Conservation (phyloP, 352 stramenopile genomes). For the Globisporangium carolinianum region DNA sequence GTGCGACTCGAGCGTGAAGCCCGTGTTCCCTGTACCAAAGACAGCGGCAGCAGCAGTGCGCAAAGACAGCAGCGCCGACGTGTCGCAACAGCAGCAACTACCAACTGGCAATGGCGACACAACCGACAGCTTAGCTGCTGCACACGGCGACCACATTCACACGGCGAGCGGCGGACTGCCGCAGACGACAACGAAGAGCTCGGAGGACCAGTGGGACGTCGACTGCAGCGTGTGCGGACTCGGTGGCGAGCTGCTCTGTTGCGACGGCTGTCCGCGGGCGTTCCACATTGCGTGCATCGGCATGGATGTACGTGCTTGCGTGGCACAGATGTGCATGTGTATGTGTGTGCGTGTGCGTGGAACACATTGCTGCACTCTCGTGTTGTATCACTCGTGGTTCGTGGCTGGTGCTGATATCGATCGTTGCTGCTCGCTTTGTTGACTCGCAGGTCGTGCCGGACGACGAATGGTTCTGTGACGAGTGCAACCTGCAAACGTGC, state of each 20-base stretch:
- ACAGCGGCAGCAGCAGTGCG: neutral
- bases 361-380: too few species aligned
- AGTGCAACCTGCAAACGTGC: constrained; percentile 81
- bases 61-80: neutral
- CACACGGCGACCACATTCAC: constrained; percentile 7
- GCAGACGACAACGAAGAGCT: constrained; percentile 24
- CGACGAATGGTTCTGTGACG: constrained; percentile 85
- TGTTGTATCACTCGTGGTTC: neutral
- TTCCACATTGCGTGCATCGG: constrained; percentile 89
- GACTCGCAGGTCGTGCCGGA: constrained; percentile 36
- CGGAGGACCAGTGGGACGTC: constrained; percentile 80
- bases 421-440: constrained; percentile 1
- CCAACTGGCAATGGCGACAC: neutral
- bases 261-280: constrained; percentile 86
- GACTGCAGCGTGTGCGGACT: constrained; percentile 85
- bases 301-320: constrained; percentile 25
- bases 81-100: constrained; percentile 4
- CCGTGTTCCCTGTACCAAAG: constrained; percentile 36
- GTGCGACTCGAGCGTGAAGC: constrained; percentile 68
- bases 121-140: neutral
- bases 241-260: constrained; percentile 86
- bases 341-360: neutral
- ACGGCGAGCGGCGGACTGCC: neutral
- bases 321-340: neutral
- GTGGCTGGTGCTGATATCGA: neutral